These are phyloP conservation scores for Drechslerella stenobrocha DNA, from an alignment of 2,329 filamentous ascomycete species.

Conservation along the genomic window DNA sequence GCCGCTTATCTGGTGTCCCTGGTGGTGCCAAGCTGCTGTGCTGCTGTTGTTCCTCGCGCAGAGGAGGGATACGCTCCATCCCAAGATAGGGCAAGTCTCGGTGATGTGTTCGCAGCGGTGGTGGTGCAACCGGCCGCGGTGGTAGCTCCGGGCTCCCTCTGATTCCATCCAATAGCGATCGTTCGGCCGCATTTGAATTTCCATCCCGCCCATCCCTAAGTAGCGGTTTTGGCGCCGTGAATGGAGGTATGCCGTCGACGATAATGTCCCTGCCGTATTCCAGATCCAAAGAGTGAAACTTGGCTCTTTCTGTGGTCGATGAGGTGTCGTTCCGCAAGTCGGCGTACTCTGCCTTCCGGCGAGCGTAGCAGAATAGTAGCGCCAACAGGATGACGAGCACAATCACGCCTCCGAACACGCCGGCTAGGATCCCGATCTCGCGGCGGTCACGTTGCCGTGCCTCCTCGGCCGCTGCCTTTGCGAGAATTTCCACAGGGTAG, in stretches of 20 bases:
- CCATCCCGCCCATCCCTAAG: too few relatives aligned
- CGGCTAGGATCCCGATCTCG: constrained; percentile 48
- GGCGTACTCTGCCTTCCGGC: constrained; percentile 27
- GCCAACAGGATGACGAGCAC: constrained; percentile 26
- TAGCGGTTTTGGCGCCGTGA: too few relatives aligned
- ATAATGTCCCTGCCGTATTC: constrained; percentile 29
- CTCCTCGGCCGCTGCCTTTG: constrained; percentile 23
- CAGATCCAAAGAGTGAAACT: constrained; percentile 39
- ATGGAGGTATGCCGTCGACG: background rate
- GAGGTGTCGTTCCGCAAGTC: constrained; percentile 21
- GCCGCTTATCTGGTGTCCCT: constrained; percentile 13
- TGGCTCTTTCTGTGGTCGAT: constrained; percentile 3
- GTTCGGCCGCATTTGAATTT: background rate
- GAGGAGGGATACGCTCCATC: constrained; percentile 13
- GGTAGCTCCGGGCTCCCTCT: constrained; percentile 34
- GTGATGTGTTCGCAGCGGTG: constrained; percentile 9
- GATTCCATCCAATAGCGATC: background rate
- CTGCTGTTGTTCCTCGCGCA: constrained; percentile 26
- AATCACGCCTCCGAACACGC: constrained; percentile 38
- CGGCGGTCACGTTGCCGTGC: constrained; percentile 6
- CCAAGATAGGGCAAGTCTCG: constrained; percentile 23
- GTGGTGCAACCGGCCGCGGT: constrained; percentile 24
- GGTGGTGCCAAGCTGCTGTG: constrained; percentile 31
- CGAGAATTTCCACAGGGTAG: constrained; percentile 17
- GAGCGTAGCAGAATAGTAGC: constrained; percentile 49